Evolutionary conservation across 1,139 yeast species (phyloP), one percentile per base, ranked within the genome.

Genomic region (Torulaspora pretoriensis): DNA sequence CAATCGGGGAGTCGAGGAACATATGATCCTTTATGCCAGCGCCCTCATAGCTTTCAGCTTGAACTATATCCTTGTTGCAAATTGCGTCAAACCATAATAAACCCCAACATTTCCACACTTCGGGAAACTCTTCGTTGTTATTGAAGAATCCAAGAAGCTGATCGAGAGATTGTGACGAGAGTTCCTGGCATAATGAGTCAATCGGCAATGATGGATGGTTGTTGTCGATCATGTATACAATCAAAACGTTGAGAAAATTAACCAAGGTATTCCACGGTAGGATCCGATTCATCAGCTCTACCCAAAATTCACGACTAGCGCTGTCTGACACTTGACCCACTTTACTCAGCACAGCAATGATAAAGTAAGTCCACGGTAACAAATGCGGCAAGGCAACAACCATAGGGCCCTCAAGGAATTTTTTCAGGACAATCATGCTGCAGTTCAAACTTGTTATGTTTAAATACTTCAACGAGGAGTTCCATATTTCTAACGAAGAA

Each of bases 91-190:
- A 84, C 90, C 92, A 84, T 34, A 84, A 65, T 0, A 89, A 78
- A 2, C 94, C 94, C 89, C 92, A 83, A 58, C 89, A 81, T 60
- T 81, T 81, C 89, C 90, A 83, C 24, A 81, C 85, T 64, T 84
- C 94, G 32, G 85, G 79, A 42, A 84, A 67, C 38, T 71, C 75
- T 62, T 83, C 92, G 58, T 78, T 72, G 33, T 73, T 70, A 48
- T 77, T 72, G 58, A 79, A 81, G 50, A 69, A 60, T 4, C 61
- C 55, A 13, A 79, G 57, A 41, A 71, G 68, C 31, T 67, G 67
- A 6, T 49, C 56, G 13, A 61, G 45, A 22, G 46, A 40, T 48
- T 55, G 49, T 8, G 45, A 35, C 12, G 52, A 46, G 37, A 54
- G 59, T 24, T 51, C 40, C 16, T 50, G 45, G 39, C 60, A 55